Evolutionary conservation across 352 stramenopile species (phyloP).

Genomic region (Phytophthora parvispora): DNA sequence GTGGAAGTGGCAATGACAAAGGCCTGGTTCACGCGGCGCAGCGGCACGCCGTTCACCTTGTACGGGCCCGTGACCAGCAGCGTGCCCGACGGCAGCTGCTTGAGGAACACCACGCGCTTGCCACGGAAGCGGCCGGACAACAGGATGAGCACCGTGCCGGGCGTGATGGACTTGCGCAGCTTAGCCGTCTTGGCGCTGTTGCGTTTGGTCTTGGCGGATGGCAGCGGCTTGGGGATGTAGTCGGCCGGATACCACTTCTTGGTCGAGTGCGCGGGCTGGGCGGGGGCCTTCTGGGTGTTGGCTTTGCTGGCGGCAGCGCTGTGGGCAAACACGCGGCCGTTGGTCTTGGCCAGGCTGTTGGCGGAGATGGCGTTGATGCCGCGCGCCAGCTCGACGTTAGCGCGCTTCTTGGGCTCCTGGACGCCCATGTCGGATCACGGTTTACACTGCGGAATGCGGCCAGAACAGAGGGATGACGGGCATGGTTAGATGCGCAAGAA

Average conservation of each 20-base stretch:
- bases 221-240: conserved; percentile 70
- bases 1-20: conserved; percentile 99
- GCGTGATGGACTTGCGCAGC: conserved; percentile 96
- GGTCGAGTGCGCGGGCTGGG: conserved; percentile 91
- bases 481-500: conserved; percentile 1
- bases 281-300: conserved; percentile 13
- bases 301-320: conserved; percentile 33
- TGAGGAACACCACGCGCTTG: conserved; percentile 99
- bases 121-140: conserved; percentile 97
- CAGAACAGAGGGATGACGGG: background rate
- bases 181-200: conserved; percentile 93
- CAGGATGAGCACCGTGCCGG: conserved; percentile 98
- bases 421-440: conserved; percentile 20
- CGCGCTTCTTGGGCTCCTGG: conserved; percentile 47
- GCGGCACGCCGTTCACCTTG: conserved; percentile 99
- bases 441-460: background rate
- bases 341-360: conserved; percentile 72
- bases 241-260: conserved; percentile 84
- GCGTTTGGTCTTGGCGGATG: conserved; percentile 73
- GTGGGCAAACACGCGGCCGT: conserved; percentile 61
- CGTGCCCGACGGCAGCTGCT: conserved; percentile 97
- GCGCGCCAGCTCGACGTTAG: conserved; percentile 73
- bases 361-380: conserved; percentile 84
- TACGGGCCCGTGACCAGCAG: conserved; percentile 99
- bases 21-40: conserved; percentile 98